Percentiles rank a stretch among this genome's conserved stretches.
Evolutionary conservation across 169 alveolate genomes (phyloP).

Genomic region (Toxoplasma gondii): DNA sequence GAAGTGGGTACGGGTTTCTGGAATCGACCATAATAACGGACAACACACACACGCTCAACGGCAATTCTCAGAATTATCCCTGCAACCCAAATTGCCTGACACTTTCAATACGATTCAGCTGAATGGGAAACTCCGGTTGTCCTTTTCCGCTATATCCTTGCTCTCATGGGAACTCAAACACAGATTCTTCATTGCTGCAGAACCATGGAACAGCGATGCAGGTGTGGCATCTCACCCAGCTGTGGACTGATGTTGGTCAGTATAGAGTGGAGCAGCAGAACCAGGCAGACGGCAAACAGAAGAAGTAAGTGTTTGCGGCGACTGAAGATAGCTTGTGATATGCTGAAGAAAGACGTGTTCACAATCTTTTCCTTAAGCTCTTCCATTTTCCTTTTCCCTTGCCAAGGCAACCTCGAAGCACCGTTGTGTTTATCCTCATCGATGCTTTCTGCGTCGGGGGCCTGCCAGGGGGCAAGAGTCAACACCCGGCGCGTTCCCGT

Average conservation of each 20-base stretch:
- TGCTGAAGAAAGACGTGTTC: constrained; percentile 34
- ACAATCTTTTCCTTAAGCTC: background rate
- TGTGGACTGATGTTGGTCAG: background rate
- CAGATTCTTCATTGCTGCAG: no score
- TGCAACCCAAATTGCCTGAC: no score
- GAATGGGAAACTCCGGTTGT: no score
- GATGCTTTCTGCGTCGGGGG: background rate
- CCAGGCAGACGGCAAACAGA: constrained; percentile 17
- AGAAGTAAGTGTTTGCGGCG: background rate
- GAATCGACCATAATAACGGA: no score
- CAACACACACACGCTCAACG: no score
- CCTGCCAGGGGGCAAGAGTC: background rate
- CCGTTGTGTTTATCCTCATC: background rate
- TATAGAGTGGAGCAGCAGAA: constrained; percentile 19
- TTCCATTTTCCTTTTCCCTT: background rate
- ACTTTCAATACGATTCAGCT: no score
- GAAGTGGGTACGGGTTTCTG: no score
- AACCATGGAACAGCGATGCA: no score
- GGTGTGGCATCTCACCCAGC: background rate
- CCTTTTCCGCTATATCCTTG: no score
- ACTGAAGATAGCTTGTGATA: constrained; percentile 7
- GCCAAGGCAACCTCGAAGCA: background rate
- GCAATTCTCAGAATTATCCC: no score
- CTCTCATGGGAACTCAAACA: no score
- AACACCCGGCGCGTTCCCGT: background rate